Conservation (phyloP, 2,329 filamentous ascomycete genomes). For the Endothia cerciana region DNA sequence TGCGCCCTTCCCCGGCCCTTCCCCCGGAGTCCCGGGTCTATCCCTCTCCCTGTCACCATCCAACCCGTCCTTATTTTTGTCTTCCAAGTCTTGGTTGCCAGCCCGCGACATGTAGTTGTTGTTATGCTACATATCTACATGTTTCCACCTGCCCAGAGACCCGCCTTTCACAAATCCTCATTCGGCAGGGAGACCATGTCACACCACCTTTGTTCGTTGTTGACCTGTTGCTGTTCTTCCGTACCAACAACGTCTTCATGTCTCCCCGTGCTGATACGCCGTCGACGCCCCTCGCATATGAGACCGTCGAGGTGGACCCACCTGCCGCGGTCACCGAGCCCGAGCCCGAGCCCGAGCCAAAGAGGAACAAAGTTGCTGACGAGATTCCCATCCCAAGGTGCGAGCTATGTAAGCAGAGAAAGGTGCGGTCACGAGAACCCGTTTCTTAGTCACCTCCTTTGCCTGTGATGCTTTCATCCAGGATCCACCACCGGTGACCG, state of each 20-base stretch:
- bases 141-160: conserved; percentile 17
- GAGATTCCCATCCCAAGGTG: conserved; percentile 55
- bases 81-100: conserved; percentile 8
- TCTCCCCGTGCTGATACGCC: conserved; percentile 21
- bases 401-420: conserved; percentile 80
- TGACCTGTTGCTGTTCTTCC: conserved; percentile 4
- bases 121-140: conserved; percentile 16
- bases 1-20: conserved; percentile 28
- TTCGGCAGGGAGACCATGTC: conserved; percentile 16
- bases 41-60: conserved; percentile 15
- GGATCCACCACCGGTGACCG: not conserved
- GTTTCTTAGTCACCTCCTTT: not conserved
- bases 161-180: conserved; percentile 11
- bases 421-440: conserved; percentile 52
- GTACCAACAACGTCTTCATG: conserved; percentile 21
- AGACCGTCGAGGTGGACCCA: conserved; percentile 24
- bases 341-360: conserved; percentile 25
- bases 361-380: conserved; percentile 39
- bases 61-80: conserved; percentile 12
- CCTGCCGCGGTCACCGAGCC: conserved; percentile 27
- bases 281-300: conserved; percentile 25
- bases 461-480: not conserved
- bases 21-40: conserved; percentile 4
- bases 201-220: not conserved
- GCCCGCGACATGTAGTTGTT: not conserved